Percentiles rank a stretch among this genome's conserved stretches.
phyloP scores from a whole-genome alignment of 108 stramenopile genomes.

The Stephanodiscus triporus region DNA sequence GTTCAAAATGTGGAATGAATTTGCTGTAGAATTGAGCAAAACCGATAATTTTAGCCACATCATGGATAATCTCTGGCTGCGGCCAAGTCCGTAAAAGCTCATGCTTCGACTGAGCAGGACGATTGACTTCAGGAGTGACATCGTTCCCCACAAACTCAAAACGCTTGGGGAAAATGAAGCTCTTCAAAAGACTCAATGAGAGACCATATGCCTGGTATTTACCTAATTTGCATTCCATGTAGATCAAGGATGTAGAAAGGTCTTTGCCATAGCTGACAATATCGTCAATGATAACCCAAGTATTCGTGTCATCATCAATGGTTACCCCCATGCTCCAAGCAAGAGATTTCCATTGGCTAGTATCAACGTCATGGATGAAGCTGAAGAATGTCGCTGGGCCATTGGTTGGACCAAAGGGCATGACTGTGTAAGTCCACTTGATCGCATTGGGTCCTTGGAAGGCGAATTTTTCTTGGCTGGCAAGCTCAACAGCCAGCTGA shows the following conservation, averaged over 20 bases:
- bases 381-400: too few relatives aligned
- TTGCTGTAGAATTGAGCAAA: background rate
- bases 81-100: background rate
- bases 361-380: too few relatives aligned
- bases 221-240: background rate
- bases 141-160: background rate
- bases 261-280: background rate
- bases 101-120: too few relatives aligned
- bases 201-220: background rate
- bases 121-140: too few relatives aligned
- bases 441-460: too few relatives aligned
- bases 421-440: too few relatives aligned
- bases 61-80: background rate
- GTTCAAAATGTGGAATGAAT: background rate
- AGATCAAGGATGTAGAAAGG: background rate
- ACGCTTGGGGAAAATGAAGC: background rate
- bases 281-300: too few relatives aligned
- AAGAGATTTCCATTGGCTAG: too few relatives aligned
- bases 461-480: background rate
- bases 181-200: background rate
- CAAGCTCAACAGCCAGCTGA: background rate
- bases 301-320: too few relatives aligned
- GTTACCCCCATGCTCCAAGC: too few relatives aligned
- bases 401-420: too few relatives aligned
- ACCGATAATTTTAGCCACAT: background rate